Evolutionary conservation across 176 grass and related monocot genomes (phyloP).

Genomic region (Stipa capillata): DNA sequence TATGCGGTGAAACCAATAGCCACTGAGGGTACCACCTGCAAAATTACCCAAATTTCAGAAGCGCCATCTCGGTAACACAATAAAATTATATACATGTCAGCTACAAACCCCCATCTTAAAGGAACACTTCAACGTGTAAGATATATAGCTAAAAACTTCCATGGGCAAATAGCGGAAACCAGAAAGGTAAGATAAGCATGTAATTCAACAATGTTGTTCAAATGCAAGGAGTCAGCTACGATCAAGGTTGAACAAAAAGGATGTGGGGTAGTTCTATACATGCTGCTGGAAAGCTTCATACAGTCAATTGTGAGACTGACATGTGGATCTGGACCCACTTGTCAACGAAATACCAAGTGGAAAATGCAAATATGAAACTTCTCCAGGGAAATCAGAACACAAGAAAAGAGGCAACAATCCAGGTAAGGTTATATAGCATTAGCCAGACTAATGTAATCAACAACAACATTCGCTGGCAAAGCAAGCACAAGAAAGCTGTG

Average conservation of each 20-base stretch:
- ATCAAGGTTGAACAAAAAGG: neutral
- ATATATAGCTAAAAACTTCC: neutral
- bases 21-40: constrained; percentile 67
- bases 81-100: neutral
- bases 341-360: neutral
- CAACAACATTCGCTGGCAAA: neutral
- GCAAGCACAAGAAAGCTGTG: neutral
- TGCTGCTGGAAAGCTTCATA: neutral
- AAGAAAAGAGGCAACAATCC: neutral
- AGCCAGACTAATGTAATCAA: neutral
- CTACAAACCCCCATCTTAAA: neutral
- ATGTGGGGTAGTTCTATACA: too few species aligned
- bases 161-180: neutral
- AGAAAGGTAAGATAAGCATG: neutral
- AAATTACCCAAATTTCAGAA: neutral
- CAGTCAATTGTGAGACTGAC: neutral
- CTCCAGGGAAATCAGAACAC: neutral
- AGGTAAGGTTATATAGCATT: neutral
- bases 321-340: neutral
- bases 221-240: neutral
- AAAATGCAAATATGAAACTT: neutral
- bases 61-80: neutral
- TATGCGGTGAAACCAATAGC: constrained; percentile 77
- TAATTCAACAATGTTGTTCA: neutral
- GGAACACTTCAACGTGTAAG: neutral